Evolutionary conservation across 805 yeast genomes (phyloP).

Genomic region (Starmerella etchellsii): DNA sequence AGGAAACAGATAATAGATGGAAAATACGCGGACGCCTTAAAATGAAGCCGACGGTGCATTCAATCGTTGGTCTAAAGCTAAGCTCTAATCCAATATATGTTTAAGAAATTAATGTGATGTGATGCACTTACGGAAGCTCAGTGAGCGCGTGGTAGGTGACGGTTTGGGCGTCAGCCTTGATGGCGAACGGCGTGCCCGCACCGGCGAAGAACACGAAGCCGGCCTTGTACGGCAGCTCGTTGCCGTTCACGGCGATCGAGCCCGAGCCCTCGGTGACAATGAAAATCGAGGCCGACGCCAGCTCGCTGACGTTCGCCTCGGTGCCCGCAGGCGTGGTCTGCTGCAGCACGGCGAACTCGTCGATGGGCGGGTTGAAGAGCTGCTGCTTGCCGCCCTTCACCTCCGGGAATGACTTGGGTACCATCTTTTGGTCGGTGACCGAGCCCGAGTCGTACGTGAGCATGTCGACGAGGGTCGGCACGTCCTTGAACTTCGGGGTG

Average conservation of each 20-base stretch:
- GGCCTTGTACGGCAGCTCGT: slow-evolving; percentile 39
- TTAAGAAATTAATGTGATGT: too few species aligned
- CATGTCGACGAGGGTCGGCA: slow-evolving; percentile 74
- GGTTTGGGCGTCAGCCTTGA: slow-evolving; percentile 34
- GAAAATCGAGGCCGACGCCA: slow-evolving; percentile 79
- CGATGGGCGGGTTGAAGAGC: slow-evolving; percentile 90
- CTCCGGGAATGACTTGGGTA: slow-evolving; percentile 38
- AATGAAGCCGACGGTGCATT: too few species aligned
- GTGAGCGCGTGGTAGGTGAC: slow-evolving; percentile 85
- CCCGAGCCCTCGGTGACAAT: slow-evolving; percentile 79
- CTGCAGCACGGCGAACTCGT: slow-evolving; percentile 87
- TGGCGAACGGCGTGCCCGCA: slow-evolving; percentile 54
- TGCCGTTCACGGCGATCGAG: slow-evolving; percentile 31
- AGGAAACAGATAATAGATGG: not conserved
- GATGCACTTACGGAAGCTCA: too few species aligned
- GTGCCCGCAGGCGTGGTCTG: slow-evolving; percentile 43
- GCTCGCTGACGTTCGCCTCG: slow-evolving; percentile 42
- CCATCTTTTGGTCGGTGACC: slow-evolving; percentile 88
- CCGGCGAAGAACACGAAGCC: slow-evolving; percentile 82
- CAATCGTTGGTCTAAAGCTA: too few species aligned
- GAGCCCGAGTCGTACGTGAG: slow-evolving; percentile 80
- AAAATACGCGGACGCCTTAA: too few species aligned
- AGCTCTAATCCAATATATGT: too few species aligned
- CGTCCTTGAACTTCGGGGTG: slow-evolving; percentile 99
- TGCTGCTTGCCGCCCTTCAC: slow-evolving; percentile 28